Base-by-base conservation (phyloP, 164 flowering plant species). In the Cinnamomum chago region DNA sequence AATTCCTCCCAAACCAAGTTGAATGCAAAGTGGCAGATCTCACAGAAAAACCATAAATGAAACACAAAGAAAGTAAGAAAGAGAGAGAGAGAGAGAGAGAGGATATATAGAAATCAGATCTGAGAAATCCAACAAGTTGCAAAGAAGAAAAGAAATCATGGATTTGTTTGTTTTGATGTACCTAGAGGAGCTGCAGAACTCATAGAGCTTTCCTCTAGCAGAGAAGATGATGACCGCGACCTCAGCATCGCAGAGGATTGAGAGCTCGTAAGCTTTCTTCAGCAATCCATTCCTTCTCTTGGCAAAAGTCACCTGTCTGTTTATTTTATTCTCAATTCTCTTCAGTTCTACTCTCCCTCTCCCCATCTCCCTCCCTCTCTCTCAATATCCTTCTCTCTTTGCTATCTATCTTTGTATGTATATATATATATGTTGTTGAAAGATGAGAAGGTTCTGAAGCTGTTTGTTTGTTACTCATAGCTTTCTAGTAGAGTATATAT, bases 201-300 rank as follows among this genome's bases (percentile, higher is more conserved):
- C 80, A 50, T 52, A 78, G 35, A 78, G 80, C 68, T 78, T 78
- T 33, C 80, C 80, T 18, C 77, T 62, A 51, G 40, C 66, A 47
- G 80, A 78, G 74, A 78, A 78, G 72, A 78, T 58, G 72, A 78
- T 78, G 71, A 74, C 71, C 40, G 77, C 80, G 11, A 78, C 80
- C 47, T 78, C 78, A 27, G 74, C 73, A 64, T 76, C 73, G 25
- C 78, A 69, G 13, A 76, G 68, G 70, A 76, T 62, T 9, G 76
- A 73, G 1, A 74, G 76, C 64, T 74, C 76, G 64, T 74, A 74
- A 14, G 76, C 76, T 23, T 76, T 71, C 69, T 70, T 76, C 3
- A 76, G 69, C 58, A 76, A 60, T 25, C 73, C 73, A 30, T 76
- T 74, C 74, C 77, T 70, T 71, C 76, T 52, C 67, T 74, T 73